A percentile compares a stretch with the other conserved stretches of the same genome.
phyloP scores from a whole-genome alignment of 1,139 yeast genomes.

The Geotrichum histeridarum region DNA sequence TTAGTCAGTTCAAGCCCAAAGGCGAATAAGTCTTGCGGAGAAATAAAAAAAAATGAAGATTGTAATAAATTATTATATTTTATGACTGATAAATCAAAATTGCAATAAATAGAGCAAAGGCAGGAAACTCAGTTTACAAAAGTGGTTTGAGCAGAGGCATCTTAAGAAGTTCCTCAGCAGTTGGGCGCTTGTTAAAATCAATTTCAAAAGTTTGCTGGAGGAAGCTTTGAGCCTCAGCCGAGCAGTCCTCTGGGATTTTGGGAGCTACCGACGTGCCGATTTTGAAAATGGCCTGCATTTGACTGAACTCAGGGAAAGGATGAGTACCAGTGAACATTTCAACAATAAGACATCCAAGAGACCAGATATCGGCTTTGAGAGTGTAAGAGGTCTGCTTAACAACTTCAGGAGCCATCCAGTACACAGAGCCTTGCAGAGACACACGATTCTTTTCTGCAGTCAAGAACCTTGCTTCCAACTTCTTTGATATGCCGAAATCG shows the following conservation, averaged over 20 bases:
- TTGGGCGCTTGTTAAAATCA: slow-evolving; percentile 67
- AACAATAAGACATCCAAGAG: slow-evolving; percentile 82
- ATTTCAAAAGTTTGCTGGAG: slow-evolving; percentile 63
- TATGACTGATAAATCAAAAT: not conserved
- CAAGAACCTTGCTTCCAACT: slow-evolving; percentile 44
- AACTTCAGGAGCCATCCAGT: slow-evolving; percentile 99
- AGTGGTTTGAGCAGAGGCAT: slow-evolving; percentile 43
- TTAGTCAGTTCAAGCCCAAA: not conserved
- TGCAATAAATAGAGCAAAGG: not conserved
- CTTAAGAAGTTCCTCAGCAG: slow-evolving; percentile 61
- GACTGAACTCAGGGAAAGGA: slow-evolving; percentile 89
- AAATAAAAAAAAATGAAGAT: not conserved
- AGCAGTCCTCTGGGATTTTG: slow-evolving; percentile 67
- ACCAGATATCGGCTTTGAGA: slow-evolving; percentile 91
- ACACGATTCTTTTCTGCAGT: slow-evolving; percentile 54
- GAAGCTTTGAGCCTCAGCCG: slow-evolving; percentile 64
- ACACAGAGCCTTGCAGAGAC: slow-evolving; percentile 87
- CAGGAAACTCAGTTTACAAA: not conserved
- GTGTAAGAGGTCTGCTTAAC: slow-evolving; percentile 88
- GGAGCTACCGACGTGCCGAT: slow-evolving; percentile 81
- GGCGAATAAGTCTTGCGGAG: no score
- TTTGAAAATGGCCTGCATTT: slow-evolving; percentile 92
- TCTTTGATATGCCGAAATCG: slow-evolving; percentile 89
- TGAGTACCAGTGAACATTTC: slow-evolving; percentile 95
- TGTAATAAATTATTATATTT: not conserved